These are phyloP conservation scores for Panaeolus papilionaceus DNA, from an alignment of 768 basidiomycete genomes.

Conservation along the genomic window DNA sequence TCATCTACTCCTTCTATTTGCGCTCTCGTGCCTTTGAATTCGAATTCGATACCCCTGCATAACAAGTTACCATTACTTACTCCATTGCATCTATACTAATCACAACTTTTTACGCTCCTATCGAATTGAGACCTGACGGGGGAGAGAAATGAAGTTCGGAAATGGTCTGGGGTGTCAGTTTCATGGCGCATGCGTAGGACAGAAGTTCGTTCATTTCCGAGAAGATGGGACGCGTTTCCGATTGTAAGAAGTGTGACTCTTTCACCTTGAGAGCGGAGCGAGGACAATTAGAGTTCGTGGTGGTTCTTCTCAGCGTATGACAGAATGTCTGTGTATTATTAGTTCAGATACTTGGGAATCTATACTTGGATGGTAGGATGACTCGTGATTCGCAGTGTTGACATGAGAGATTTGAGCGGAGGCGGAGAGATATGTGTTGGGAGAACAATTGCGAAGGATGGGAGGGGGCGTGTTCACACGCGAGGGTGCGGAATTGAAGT, in stretches of 20 bases:
- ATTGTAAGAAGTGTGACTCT: neutral
- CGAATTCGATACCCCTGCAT: conserved; percentile 12
- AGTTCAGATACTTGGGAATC: neutral
- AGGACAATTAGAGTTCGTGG: neutral
- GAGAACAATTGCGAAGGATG: neutral
- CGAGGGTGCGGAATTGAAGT: neutral
- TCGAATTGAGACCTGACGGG: no score
- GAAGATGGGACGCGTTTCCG: no score
- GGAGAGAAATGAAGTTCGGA: no score
- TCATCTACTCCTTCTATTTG: neutral
- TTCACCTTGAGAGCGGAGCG: neutral
- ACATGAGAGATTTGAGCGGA: neutral
- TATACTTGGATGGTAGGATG: neutral
- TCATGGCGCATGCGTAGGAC: no score
- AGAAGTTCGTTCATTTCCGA: neutral
- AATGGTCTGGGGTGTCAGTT: no score
- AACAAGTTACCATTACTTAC: conserved; percentile 18
- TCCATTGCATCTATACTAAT: conserved; percentile 22
- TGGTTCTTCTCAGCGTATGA: neutral
- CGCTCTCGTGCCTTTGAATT: neutral
- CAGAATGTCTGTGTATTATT: neutral
- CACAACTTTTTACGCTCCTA: conserved; percentile 1
- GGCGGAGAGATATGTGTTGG: neutral
- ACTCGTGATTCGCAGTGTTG: neutral
- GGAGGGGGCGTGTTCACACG: neutral